Base-by-base conservation (phyloP, 139 green algal species). In the Micromonas pusilla region DNA sequence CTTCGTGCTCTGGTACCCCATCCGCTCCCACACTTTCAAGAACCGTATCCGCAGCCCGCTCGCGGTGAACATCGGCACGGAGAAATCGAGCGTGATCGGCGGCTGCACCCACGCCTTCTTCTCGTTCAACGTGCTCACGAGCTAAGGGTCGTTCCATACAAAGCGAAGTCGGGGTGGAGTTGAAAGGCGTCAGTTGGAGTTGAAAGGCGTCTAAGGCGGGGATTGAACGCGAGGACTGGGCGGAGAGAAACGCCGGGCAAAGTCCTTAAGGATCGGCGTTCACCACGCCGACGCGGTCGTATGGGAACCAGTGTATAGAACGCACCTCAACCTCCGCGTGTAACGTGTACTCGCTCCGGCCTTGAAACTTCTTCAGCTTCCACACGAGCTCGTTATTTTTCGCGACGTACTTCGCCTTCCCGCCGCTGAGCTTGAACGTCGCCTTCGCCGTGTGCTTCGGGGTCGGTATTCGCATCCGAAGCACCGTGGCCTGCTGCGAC, bases 11-110 rank as follows among this genome's bases (percentile, higher is more conserved):
- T 83, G 65, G 64, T 84, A 87, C 0, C 78, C 78, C 19, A 71
- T 81, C 72, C 83, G 86, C 66, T 86, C 81, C 84, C 72, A 83
- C 5, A 97, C 94, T 68, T 94, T 93, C 23, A 98, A 85, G 84
- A 96, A 98, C 54, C 91, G 84, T 57, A 98, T 90, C 0, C 90
- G 85, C 72, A 98, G 81, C 3, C 91, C 93, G 34, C 78, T 91
- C 52, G 91, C 90, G 33, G 81, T 91, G 82, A 93, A 93, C 94
- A 98, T 98, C 21, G 94, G 94, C 34, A 98, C 88, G 88, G 96
- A 84, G 28, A 81, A 80, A 1, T 63, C 80, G 53, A 67, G 6
- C 52, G 76, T 75, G 60, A 98, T 93, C 62, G 93, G 93, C 21
- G 93, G 92, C 38, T 87, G 76, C 13, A 76, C 77, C 91, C 91